phyloP scores from a whole-genome alignment of 78 protist species.

The Dictyostelium capitatum region DNA sequence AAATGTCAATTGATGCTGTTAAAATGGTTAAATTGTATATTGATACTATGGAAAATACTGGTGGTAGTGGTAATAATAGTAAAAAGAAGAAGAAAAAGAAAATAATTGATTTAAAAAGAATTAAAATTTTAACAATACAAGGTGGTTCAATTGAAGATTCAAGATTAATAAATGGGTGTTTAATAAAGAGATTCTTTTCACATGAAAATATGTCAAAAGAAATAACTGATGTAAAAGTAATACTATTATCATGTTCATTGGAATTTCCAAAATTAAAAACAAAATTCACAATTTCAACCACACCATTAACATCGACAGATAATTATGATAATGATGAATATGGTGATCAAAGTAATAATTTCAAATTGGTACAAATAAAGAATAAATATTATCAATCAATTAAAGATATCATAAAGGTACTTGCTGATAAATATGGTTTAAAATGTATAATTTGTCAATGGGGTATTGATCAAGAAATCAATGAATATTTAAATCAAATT shows the following conservation, averaged over 20 bases:
- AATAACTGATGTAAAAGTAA: neutral
- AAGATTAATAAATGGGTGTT: slow-evolving; percentile 20
- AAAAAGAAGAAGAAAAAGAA: neutral
- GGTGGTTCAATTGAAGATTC: slow-evolving; percentile 23
- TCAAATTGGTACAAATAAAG: neutral
- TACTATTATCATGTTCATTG: slow-evolving; percentile 29
- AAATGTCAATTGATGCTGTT: slow-evolving; percentile 31
- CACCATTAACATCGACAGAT: too few species aligned
- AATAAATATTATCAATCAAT: neutral
- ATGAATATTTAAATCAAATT: neutral
- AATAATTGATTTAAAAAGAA: slow-evolving; percentile 20
- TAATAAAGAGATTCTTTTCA: slow-evolving; percentile 36
- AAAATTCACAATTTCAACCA: neutral
- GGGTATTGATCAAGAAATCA: slow-evolving; percentile 60
- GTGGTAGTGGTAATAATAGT: neutral
- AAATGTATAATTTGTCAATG: slow-evolving; percentile 64
- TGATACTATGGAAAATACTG: neutral
- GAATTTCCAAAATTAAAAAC: slow-evolving; percentile 40
- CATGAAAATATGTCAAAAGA: slow-evolving; percentile 34
- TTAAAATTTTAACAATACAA: neutral
- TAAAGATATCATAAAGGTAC: neutral
- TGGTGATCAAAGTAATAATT: neutral
- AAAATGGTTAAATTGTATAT: neutral
- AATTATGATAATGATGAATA: too few species aligned
- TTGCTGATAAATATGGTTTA: neutral